These are phyloP conservation scores for Piper betle DNA, from an alignment of 164 flowering plant species.

Conservation along the genomic window DNA sequence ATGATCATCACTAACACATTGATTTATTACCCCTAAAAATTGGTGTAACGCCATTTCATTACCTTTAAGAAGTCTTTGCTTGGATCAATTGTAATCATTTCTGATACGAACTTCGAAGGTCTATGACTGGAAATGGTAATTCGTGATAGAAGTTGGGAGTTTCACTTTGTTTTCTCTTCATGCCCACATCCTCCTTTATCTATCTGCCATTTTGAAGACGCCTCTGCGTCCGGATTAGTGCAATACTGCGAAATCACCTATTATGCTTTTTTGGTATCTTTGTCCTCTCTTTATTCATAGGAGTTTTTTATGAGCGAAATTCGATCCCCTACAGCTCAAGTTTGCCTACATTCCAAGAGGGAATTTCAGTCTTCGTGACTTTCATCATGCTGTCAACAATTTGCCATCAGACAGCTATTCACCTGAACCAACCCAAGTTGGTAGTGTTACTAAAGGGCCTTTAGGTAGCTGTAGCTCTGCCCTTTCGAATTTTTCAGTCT, in stretches of 20 bases:
- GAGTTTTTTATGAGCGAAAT: not conserved
- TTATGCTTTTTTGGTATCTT: not conserved
- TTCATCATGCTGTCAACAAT: slow-evolving; percentile 68
- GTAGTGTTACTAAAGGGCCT: slow-evolving; percentile 10
- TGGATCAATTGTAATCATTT: too few relatives aligned
- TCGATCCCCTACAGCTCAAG: slow-evolving; percentile 33
- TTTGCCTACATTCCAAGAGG: slow-evolving; percentile 53
- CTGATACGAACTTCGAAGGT: too few relatives aligned
- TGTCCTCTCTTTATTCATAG: not conserved
- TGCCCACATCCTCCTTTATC: not conserved
- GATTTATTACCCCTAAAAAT: too few relatives aligned
- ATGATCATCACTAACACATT: too few relatives aligned
- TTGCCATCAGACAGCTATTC: slow-evolving; percentile 50
- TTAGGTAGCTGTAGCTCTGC: slow-evolving; percentile 10
- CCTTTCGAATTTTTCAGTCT: too few relatives aligned
- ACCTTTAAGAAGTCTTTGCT: too few relatives aligned
- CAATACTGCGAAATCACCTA: not conserved
- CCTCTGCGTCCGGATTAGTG: not conserved
- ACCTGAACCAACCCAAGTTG: slow-evolving; percentile 23
- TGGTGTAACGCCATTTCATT: too few relatives aligned
- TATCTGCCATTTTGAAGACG: not conserved
- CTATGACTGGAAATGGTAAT: too few relatives aligned
- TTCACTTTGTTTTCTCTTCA: too few relatives aligned
- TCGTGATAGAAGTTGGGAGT: too few relatives aligned
- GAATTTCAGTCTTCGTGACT: slow-evolving; percentile 56